phyloP scores from a whole-genome alignment of 257 asterid genomes.

The Gynochthodes officinalis region DNA sequence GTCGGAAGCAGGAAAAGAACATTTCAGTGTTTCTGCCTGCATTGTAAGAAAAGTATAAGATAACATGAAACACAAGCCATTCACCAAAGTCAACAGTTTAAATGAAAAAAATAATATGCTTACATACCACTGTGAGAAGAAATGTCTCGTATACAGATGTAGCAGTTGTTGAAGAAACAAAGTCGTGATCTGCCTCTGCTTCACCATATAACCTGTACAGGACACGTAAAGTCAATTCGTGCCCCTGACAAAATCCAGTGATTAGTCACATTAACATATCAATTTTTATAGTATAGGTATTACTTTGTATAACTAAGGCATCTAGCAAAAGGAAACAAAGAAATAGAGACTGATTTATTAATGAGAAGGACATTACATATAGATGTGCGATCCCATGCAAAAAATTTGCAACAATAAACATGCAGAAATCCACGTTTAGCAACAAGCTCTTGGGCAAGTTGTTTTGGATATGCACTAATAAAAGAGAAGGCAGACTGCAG shows the following conservation, averaged over 20 bases:
- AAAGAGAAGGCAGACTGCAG: too few species aligned
- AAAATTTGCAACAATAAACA: not conserved
- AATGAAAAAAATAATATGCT: constrained; percentile 2
- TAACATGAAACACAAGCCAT: constrained; percentile 23
- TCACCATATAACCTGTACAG: constrained; percentile 95
- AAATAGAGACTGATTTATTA: not conserved
- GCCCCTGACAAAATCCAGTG: constrained; percentile 82
- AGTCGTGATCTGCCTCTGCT: constrained; percentile 90
- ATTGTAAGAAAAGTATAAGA: constrained; percentile 17
- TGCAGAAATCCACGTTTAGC: not conserved
- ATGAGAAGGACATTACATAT: not conserved
- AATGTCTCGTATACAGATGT: constrained; percentile 85
- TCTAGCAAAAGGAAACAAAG: not conserved
- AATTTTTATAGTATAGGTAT: not conserved
- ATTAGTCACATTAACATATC: constrained; percentile 37
- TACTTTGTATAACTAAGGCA: not conserved
- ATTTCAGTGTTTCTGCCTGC: constrained; percentile 88
- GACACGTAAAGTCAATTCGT: constrained; percentile 94
- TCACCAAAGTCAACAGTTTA: constrained; percentile 21
- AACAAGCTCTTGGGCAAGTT: not conserved
- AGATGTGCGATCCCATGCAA: too few species aligned
- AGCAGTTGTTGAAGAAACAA: constrained; percentile 81
- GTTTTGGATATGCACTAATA: too few species aligned
- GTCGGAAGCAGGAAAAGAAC: constrained; percentile 95
- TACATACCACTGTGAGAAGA: constrained; percentile 84